These are phyloP conservation scores for Populus pruinosa DNA, from an alignment of 345 rosid genomes.

Conservation along the genomic window DNA sequence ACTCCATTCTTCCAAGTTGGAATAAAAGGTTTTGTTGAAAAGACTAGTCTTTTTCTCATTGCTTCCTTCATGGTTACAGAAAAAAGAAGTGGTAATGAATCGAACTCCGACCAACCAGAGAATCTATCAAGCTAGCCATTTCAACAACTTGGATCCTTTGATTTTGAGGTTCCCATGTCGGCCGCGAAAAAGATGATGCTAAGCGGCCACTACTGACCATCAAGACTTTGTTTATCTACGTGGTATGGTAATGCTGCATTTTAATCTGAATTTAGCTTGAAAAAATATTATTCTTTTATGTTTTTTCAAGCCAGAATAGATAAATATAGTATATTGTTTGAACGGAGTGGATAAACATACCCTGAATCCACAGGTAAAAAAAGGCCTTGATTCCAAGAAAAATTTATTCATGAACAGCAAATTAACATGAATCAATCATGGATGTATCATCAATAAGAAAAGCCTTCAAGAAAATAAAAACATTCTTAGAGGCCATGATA, in stretches of 20 bases:
- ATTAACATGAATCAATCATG: too few species aligned
- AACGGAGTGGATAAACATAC: too few species aligned
- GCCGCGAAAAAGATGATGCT: neutral
- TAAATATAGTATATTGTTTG: too few species aligned
- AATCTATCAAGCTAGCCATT: neutral
- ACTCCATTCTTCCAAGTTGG: neutral
- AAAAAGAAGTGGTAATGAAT: neutral
- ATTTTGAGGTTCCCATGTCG: neutral
- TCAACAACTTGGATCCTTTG: neutral
- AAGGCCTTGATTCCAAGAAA: too few species aligned
- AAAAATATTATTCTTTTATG: too few species aligned
- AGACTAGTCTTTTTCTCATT: neutral
- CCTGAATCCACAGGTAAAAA: too few species aligned
- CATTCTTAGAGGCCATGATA: neutral
- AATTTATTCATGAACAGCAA: too few species aligned
- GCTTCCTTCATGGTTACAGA: neutral
- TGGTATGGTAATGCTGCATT: too few species aligned
- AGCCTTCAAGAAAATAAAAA: neutral
- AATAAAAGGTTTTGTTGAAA: neutral
- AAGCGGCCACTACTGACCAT: neutral
- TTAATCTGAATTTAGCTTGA: too few species aligned
- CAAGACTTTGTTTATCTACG: neutral
- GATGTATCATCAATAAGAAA: neutral
- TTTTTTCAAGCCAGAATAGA: too few species aligned
- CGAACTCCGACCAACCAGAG: neutral